Evolutionary conservation across 179 eudicot genomes (phyloP).

Genomic region (Beta lomatogona): DNA sequence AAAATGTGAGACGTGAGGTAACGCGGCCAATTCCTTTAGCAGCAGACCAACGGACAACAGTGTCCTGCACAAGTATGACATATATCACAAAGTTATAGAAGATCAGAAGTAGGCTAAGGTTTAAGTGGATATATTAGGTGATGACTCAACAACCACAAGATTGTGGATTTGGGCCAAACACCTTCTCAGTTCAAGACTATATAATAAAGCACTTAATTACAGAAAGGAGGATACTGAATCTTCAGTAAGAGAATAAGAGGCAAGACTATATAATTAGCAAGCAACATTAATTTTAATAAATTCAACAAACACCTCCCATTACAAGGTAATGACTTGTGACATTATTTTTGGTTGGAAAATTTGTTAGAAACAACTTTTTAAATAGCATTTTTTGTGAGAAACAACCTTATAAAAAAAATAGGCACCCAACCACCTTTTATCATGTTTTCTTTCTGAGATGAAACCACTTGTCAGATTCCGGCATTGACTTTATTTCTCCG

Average conservation of each 20-base stretch:
- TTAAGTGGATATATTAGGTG: neutral
- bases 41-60: conserved; percentile 99
- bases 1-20: conserved; percentile 72
- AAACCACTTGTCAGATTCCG: no score
- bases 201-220: neutral
- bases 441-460: no score
- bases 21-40: conserved; percentile 99
- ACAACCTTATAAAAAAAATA: no score
- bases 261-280: neutral
- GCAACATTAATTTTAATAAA: neutral
- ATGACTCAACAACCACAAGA: neutral
- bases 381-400: no score
- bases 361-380: no score
- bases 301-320: no score
- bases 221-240: neutral
- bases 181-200: neutral
- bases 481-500: no score
- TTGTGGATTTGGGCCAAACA: neutral
- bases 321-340: no score
- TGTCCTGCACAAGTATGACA: conserved; percentile 57
- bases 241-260: neutral
- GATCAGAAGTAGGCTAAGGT: neutral
- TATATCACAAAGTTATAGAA: conserved; percentile 10
- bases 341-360: no score
- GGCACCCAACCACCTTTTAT: no score